Percentiles rank a stretch among this genome's conserved stretches.
phyloP scores from a whole-genome alignment of 371 early-diverging fungal genomes.

The Zopfochytrium polystomum region DNA sequence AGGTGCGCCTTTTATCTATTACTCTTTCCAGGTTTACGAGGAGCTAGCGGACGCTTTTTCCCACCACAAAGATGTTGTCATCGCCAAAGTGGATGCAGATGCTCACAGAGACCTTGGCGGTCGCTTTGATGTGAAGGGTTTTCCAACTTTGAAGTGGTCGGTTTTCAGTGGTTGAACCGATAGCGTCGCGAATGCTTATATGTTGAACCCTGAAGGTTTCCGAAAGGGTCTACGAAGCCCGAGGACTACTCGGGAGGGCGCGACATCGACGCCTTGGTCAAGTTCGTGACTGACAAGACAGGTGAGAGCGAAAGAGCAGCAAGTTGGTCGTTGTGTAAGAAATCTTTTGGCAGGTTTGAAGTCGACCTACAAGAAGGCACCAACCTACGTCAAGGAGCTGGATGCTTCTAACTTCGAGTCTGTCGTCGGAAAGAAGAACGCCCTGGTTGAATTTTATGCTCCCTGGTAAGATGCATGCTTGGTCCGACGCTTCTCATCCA shows the following conservation, averaged over 20 bases:
- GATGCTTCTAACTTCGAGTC: slow-evolving; percentile 62
- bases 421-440: slow-evolving; percentile 62
- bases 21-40: slow-evolving; percentile 68
- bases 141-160: slow-evolving; percentile 87
- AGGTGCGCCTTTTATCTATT: too few relatives aligned
- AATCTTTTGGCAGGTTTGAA: slow-evolving; percentile 44
- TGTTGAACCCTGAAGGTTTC: slow-evolving; percentile 51
- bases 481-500: not conserved
- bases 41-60: slow-evolving; percentile 74
- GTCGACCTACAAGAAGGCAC: slow-evolving; percentile 54
- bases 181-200: not conserved
- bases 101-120: slow-evolving; percentile 71
- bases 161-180: not conserved
- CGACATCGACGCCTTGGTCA: slow-evolving; percentile 68
- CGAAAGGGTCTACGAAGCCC: slow-evolving; percentile 66
- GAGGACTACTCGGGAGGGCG: slow-evolving; percentile 81
- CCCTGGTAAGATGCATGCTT: slow-evolving; percentile 48
- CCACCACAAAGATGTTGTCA: slow-evolving; percentile 67
- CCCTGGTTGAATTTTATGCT: slow-evolving; percentile 81
- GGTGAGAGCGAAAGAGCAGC: slow-evolving; percentile 37
- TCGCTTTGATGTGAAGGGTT: slow-evolving; percentile 69
- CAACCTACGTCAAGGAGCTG: slow-evolving; percentile 61
- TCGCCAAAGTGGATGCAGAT: slow-evolving; percentile 91
- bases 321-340: slow-evolving; percentile 5
- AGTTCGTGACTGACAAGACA: slow-evolving; percentile 76